Base-by-base conservation (phyloP, 2,329 filamentous ascomycete genomes). In the Beauveria caledonica region DNA sequence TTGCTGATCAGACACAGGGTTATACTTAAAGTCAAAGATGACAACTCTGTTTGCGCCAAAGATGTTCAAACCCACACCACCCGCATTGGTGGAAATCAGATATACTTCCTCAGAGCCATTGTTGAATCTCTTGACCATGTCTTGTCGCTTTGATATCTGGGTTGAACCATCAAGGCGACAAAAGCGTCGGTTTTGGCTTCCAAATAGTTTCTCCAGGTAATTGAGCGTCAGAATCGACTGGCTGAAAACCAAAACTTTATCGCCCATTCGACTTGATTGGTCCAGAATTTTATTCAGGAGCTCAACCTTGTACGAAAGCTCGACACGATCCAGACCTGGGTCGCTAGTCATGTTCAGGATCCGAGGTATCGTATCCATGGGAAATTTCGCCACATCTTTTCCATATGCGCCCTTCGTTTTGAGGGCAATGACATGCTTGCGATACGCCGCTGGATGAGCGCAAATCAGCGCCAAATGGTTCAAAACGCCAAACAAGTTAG, bases 31-130 rank as follows among this genome's bases (percentile, higher is more conserved):
- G 70, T 97, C 92, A 60, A 95, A 88, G 21, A 97, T 87, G 21
- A 97, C 82, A 1, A 96, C 89, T 21, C 92, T 84, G 69, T 92
- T 96, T 1, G 92, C 92, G 1, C 88, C 86, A 45, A 84, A 83
- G 13, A 97, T 87, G 63, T 97, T 97, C 54, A 96, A 77, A 0
- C 92, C 92, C 1, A 92, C 76, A 0, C 91, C 90, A 23, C 92
- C 92, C 9, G 92, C 90, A 62, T 74, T 85, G 1, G 91, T 96
- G 0, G 91, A 96, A 60, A 96, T 91, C 2, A 97, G 76, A 68
- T 90, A 90, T 0, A 95, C 78, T 25, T 85, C 79, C 1, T 74
- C 71, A 2, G 73, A 64, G 0, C 76, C 76, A 0, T 69, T 68
- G 65, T 94, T 92, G 77, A 96, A 96, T 0, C 74, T 69, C 63